Evolutionary conservation across 306 rosid species (phyloP), one percentile per base, ranked within the genome.

Genomic region (Alnus rubra): DNA sequence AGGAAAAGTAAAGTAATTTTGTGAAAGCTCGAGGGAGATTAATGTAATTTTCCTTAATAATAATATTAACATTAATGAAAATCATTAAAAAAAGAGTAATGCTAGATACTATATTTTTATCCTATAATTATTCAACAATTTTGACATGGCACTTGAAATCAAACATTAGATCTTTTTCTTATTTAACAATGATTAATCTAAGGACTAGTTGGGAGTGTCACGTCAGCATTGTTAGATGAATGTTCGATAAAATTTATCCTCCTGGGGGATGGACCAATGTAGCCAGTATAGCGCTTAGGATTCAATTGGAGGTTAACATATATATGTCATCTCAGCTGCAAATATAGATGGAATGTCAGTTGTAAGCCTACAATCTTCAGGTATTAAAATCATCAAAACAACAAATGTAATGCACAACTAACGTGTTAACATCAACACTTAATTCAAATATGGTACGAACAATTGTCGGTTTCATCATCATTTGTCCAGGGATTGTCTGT

Each of bases 281-380:
- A 95, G 80, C 99, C 99, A 3, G 99, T 95, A 83, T 87, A 95
- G 77, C 99, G 86, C 88, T 93, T 98, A 70, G 98, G 99, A 88
- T 93, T 95, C 58, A 93, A 83, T 83, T 84, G 98, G 78, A 93
- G 99, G 80, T 95, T 95, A 76, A 95, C 98, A 80, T 95, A 91
- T 19, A 80, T 95, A 91, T 19, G 98, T 95, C 99, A 95, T 86
- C 84, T 93, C 99, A 78, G 86, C 99, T 93, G 89, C 73, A 84
- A 71, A 84, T 69, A 13, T 50, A 81, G 69, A 81, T 63, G 70
- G 0, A 18, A 3, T 52, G 69, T 44, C 39, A 81, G 28, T 69
- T 78, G 28, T 23, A 65, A 71, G 49, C 30, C 62, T 47, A 47
- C 9, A 71, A 76, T 71, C 67, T 74, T 37, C 14, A 51, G 50